Conservation (phyloP, 495 filamentous ascomycete genomes). For the Penicillium robsamsonii region DNA sequence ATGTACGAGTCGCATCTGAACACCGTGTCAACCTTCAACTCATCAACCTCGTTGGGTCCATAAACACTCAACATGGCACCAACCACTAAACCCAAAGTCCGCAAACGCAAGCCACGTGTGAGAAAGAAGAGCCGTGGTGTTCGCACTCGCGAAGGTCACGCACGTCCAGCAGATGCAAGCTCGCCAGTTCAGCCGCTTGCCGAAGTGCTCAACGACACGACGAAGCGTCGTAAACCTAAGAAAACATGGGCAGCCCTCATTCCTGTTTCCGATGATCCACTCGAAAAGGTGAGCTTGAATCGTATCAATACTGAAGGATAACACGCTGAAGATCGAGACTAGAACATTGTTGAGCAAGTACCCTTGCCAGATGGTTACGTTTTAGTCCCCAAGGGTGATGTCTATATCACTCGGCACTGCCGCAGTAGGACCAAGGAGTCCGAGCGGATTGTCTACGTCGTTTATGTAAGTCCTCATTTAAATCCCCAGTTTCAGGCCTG, state of each 20-base stretch:
- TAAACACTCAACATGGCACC: constrained; percentile 9
- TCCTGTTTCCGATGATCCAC: constrained; percentile 19
- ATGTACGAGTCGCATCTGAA: not conserved
- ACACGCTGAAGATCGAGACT: not conserved
- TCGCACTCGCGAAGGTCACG: not conserved
- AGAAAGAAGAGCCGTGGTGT: not conserved
- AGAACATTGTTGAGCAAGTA: constrained; percentile 33
- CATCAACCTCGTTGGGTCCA: constrained; percentile 1
- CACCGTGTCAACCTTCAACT: constrained; percentile 4
- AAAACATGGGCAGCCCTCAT: not conserved
- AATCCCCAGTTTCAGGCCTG: not conserved
- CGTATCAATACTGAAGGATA: not conserved
- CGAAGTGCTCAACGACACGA: constrained; percentile 7
- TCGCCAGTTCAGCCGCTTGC: not conserved
- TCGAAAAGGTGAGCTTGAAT: constrained; percentile 20
- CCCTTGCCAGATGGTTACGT: constrained; percentile 38
- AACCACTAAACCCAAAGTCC: constrained; percentile 11
- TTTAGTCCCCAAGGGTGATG: constrained; percentile 51
- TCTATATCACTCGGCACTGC: constrained; percentile 51
- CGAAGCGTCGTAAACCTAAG: constrained; percentile 2
- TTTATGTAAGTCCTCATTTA: constrained; percentile 35
- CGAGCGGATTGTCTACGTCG: constrained; percentile 38
- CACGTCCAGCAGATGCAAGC: not conserved
- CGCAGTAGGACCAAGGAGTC: constrained; percentile 46
- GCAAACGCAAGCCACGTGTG: constrained; percentile 6